Evolutionary conservation across 768 basidiomycete genomes (phyloP), one percentile per base, ranked within the genome.

Genomic region (Russula emetica): DNA sequence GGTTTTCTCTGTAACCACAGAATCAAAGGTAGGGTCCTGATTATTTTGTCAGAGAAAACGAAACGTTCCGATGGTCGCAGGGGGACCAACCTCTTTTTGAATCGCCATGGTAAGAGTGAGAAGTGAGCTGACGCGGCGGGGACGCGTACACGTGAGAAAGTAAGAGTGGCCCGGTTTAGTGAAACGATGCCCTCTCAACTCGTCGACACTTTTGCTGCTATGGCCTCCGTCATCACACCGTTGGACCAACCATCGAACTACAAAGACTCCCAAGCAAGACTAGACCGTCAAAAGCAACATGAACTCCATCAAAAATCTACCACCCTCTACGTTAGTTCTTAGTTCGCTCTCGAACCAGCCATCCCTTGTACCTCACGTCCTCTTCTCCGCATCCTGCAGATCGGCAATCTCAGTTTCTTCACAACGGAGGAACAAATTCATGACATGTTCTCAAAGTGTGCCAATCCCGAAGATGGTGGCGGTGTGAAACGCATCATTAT

Each of bases 231-330:
- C 70, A 87, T 96, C 53, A 72, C 82, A 32, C 76, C 88, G 38
- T 82, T 98, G 69, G 96, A 98, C 78, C 90, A 93, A 74, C 95
- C 94, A 52, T 97, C 94, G 6, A 93, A 94, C 74, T 99, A 99
- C 78, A 93, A 94, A 74, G 96, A 99, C 76, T 95, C 92, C 16
- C 90, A 95, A 76, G 79, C 82, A 44, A 84, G 88, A 60, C 77
- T 94, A 58, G 89, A 97, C 77, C 81, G 90, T 66, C 80, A 84
- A 69, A 86, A 75, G 67, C 93, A 95, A 72, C 83, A 86, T 69
- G 88, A 93, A 9, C 73, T 92, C n/a, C 85, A 97, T 44, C 74
- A 83, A 49, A 90, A 87, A 71, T 94, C 93, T 7, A 85, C 86
- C 28, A 98, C 96, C 2, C 82, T 98, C 66, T 98, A 98, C 72